Evolutionary conservation across 179 eudicot genomes (phyloP), one percentile per base, ranked within the genome.

Genomic region (Beta macrorhiza): DNA sequence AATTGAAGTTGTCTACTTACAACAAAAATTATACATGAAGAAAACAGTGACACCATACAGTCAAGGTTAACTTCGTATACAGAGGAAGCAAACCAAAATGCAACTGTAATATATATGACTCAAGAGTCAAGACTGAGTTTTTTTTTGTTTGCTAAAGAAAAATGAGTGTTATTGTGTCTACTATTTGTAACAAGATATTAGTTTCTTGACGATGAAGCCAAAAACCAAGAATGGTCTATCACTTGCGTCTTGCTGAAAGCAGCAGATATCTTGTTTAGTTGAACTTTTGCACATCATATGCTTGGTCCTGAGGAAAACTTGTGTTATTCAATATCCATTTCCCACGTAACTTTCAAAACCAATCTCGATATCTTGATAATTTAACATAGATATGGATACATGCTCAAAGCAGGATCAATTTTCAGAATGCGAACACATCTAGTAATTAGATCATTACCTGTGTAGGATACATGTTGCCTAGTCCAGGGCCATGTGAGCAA

Each of bases 21-120:
- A 56, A 56, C 37, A 75, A 67, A 81, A 52, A 25, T 52, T 52
- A 55, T 68, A 81, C 83, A 75, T 55, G 63, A 80, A 44, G 12
- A 56, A 75, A 81, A n/a, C 78, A 52, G 83, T 75, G 65, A 75
- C 42, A 57, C 42, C 20, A 67, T 81, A 42, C 79, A 63, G 61
- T 65, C 79, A 56, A 44, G 83, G 79, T 75, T 81, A 80, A 75
- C 80, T 81, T 81, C 69, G 67, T 67, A 32, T 67, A 76, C 45
- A 81, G 16, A 25, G n/a, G 8, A 57, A 57, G 47, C 69, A 56
- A 81, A 67, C 67, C 79, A 76, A 68, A 15, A 22, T 16, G 74
- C 67, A 75, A 29, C 20, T 53, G 57, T 70, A 67, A 72, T 62
- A 51, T 25, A 53, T n/a, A 25, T 51, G 42, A 37, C 42, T 37